Base-by-base conservation (phyloP, 192 early-diverging fungal genomes). In the Coemansia pectinata region DNA sequence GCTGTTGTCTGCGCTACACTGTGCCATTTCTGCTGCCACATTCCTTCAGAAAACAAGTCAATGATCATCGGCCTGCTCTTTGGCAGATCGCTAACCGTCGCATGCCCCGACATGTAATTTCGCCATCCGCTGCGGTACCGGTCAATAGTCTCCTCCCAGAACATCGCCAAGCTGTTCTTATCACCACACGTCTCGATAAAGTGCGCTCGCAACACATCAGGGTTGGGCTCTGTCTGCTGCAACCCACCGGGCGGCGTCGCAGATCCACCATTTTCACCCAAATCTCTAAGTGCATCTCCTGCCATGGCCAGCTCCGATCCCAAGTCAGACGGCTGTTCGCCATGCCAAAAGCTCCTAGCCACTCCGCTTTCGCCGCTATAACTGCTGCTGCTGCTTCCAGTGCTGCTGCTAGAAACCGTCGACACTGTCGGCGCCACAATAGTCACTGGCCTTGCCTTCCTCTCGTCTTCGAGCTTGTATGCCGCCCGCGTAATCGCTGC, bases 141-240 rank as follows among this genome's bases (percentile, higher is more conserved):
- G 52, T 58, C 39, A 45, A 78, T 70, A 23, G 80, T 78, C 63
- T 74, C 69, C 55, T 87, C 77, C 91, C 91, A 95, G 64, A 95
- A 90, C 72, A 86, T 79, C 45, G 81, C 67, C 42, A 95, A 66
- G 66, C 80, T 77, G 29, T 81, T 79, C 38, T 71, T 75, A 72
- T 93, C 78, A 7, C 67, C 45, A 67, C 93, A 95, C 10, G 79
- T 85, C 31, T 88, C 87, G 29, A 85, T 74, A 67, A 93, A 93
- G 41, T 72, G 83, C 4, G 67, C 77, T 14, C 90, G 76, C 52
- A 91, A 63, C 7, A 59, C 52, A 57, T 93, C 92, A 0, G 91
- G 90, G 45, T 86, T 78, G 23, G 84, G 69, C 33, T 85, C 70
- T 6, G 55, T 65, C 59, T 14, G 78, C 62, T 2, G 72, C 41